Evolutionary conservation across 1,284 basidiomycete genomes (phyloP).

Genomic region (Papiliotrema nemorosa): DNA sequence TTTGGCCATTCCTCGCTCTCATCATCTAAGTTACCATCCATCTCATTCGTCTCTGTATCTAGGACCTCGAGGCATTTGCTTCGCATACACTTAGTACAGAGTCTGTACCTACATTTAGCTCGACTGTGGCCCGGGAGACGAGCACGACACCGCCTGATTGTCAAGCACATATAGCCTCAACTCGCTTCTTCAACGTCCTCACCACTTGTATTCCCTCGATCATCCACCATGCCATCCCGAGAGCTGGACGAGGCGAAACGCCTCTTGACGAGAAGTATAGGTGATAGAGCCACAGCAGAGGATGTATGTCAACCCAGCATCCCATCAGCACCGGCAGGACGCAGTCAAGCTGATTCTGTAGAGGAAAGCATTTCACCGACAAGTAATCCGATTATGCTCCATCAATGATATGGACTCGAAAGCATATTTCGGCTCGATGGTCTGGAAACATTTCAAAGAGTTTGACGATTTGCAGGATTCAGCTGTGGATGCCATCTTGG

Average conservation of each 20-base stretch:
- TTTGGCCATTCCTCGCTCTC: too few relatives aligned
- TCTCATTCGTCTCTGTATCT: too few relatives aligned
- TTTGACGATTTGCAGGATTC: slow-evolving; percentile 35
- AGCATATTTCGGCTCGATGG: slow-evolving; percentile 21
- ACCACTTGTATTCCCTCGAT: neutral
- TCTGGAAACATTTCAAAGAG: slow-evolving; percentile 25
- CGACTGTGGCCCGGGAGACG: too few relatives aligned
- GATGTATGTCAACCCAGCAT: neutral
- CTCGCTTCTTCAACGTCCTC: neutral
- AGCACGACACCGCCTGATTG: too few relatives aligned
- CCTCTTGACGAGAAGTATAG: neutral
- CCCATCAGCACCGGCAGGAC: neutral
- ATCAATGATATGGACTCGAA: slow-evolving; percentile 19
- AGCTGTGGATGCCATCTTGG: slow-evolving; percentile 33
- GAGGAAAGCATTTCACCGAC: slow-evolving; percentile 11
- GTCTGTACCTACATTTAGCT: too few relatives aligned
- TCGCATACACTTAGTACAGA: too few relatives aligned
- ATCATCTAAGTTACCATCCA: too few relatives aligned
- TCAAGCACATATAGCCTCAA: too few relatives aligned
- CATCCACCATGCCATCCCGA: neutral
- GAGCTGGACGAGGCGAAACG: neutral
- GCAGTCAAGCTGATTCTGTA: neutral
- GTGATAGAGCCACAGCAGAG: neutral
- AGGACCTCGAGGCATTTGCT: too few relatives aligned
- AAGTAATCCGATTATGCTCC: slow-evolving; percentile 22